Evolutionary conservation across 2,329 filamentous ascomycete species (phyloP).

Genomic region (Cercospora beticola): DNA sequence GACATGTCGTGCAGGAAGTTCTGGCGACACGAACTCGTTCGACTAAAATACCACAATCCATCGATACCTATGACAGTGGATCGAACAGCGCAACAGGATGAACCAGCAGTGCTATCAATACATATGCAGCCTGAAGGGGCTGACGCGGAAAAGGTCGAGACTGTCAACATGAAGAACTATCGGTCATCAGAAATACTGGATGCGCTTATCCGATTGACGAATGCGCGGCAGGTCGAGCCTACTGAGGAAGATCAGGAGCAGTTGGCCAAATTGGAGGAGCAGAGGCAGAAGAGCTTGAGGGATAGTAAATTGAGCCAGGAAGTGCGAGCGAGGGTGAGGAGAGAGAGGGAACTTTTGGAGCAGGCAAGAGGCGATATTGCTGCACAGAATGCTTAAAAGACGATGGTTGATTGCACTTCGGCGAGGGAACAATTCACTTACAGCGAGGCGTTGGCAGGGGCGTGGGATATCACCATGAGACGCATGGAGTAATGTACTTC

Average conservation of each 20-base stretch:
- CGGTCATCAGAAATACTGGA: conserved; percentile 62
- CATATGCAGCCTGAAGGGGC: conserved; percentile 52
- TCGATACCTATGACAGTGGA: conserved; percentile 77
- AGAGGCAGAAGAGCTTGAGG: conserved; percentile 51
- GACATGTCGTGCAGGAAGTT: conserved; percentile 65
- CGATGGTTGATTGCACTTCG: background rate
- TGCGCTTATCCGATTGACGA: conserved; percentile 62
- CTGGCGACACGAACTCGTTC: conserved; percentile 77
- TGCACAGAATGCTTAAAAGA: conserved; percentile 18
- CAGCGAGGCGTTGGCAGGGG: conserved; percentile 2
- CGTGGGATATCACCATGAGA: background rate
- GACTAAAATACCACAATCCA: conserved; percentile 94
- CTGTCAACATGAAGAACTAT: conserved; percentile 60
- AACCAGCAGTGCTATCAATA: conserved; percentile 63
- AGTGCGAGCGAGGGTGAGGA: conserved; percentile 58
- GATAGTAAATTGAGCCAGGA: conserved; percentile 58
- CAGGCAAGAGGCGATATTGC: conserved; percentile 53
- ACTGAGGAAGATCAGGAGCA: conserved; percentile 61
- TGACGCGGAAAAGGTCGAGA: conserved; percentile 40
- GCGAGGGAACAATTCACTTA: background rate
- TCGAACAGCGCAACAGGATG: conserved; percentile 59
- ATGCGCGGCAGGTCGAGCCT: conserved; percentile 57
- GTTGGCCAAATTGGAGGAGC: conserved; percentile 58
- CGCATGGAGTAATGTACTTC: background rate
- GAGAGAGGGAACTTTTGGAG: conserved; percentile 60